These are phyloP conservation scores for Chloris gayana DNA, from an alignment of 176 grass and related monocot species.

Conservation along the genomic window DNA sequence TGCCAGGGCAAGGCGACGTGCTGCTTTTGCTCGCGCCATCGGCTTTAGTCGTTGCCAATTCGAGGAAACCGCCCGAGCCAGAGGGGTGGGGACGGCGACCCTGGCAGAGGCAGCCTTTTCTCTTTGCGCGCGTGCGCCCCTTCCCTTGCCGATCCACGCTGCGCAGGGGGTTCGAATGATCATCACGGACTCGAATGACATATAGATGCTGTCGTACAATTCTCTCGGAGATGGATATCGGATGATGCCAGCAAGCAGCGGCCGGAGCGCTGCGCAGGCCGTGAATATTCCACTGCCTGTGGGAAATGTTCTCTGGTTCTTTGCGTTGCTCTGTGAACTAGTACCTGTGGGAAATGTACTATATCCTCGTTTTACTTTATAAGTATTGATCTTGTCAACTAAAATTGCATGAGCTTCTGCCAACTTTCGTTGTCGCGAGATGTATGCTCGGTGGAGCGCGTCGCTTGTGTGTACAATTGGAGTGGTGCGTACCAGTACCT, in stretches of 20 bases:
- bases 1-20: neutral
- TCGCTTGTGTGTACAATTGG: neutral
- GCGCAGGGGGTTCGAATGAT: too few relatives aligned
- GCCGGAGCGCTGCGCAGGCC: too few relatives aligned
- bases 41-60: slow-evolving; percentile 36
- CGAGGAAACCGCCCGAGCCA: slow-evolving; percentile 29
- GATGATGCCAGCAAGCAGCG: neutral
- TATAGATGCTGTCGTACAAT: too few relatives aligned
- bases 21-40: neutral
- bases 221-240: neutral
- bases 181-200: too few relatives aligned
- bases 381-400: neutral
- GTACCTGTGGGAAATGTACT: too few relatives aligned
- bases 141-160: neutral
- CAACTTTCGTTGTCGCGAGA: neutral
- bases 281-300: too few relatives aligned
- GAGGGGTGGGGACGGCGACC: neutral
- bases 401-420: neutral
- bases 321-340: too few relatives aligned
- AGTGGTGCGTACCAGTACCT: neutral
- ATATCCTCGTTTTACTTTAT: too few relatives aligned
- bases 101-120: slow-evolving; percentile 3
- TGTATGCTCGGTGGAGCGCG: neutral
- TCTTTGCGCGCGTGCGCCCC: neutral
- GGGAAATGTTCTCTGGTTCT: too few relatives aligned